Evolutionary conservation across 306 rosid species (phyloP), one percentile per base, ranked within the genome.

Genomic region (Glycine soja): DNA sequence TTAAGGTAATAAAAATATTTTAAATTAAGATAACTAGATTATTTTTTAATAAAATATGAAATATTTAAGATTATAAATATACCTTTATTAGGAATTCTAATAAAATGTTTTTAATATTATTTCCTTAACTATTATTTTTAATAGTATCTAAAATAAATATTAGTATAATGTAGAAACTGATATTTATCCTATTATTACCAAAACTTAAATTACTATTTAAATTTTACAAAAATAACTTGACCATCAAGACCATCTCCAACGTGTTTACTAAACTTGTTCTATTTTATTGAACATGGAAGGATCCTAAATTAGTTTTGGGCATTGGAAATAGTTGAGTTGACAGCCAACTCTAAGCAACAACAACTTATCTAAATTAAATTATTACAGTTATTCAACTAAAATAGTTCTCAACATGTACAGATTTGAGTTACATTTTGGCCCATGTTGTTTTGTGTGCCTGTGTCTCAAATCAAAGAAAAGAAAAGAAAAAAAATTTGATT

Each of bases 301-400:
- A 14, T 34, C 19, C 6, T 13, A 64, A 36, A 64, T 12, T 64
- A 7, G 8, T 3, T 64, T 12, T 14, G 24, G 3, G 3, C 6
- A 64, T 32, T 38, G 19, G 48, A 38, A 64, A 64, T 7, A 38
- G 19, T 13, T 36, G 70, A 64, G 70, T 36, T 64, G 70, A 48
- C 48, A 36, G 68, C 69, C 69, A 62, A 61, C 16, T 34, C 45
- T 13, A 6, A 7, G 18, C 11, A 34, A n/a, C 47, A 64, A 12
- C 3, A 38, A n/a, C 10, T 13, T 6, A 14, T 14, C 2, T 64
- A 64, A 64, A 64, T 64, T 64, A 64, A 64, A 64, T 64, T 36
- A 64, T 64, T 36, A 64, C 48, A 3, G 48, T 64, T 64, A 38
- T 36, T 7, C 14, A 64, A 64, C 70, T 63, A 63, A 63, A 63